Conservation (phyloP, 164 flowering plant genomes). For the Magnolia kwangsiensis region DNA sequence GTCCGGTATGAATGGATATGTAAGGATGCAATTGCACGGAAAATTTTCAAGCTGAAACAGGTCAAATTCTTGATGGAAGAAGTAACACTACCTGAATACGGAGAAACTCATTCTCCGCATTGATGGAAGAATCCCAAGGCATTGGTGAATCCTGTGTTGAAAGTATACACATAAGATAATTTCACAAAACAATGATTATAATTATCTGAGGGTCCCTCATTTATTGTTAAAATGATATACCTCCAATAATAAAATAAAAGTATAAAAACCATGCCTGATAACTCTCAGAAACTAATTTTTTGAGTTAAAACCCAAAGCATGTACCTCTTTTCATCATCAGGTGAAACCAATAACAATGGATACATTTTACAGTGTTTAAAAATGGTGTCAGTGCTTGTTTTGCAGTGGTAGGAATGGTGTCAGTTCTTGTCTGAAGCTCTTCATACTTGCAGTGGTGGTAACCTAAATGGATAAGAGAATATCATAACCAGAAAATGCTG, state of each 20-base stretch:
- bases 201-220: neutral
- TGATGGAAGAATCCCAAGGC: slow-evolving; percentile 46
- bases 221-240: neutral
- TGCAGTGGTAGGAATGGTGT: neutral
- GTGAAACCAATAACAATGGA: too few species aligned
- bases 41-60: neutral
- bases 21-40: neutral
- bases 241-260: neutral
- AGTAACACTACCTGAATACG: slow-evolving; percentile 70
- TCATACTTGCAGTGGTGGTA: too few species aligned
- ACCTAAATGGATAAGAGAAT: too few species aligned
- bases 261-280: neutral
- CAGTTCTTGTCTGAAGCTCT: too few species aligned
- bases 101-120: slow-evolving; percentile 85
- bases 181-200: too few species aligned
- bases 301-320: neutral
- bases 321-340: too few species aligned
- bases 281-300: neutral
- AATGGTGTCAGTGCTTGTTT: neutral
- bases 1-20: neutral
- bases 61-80: slow-evolving; percentile 1
- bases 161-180: neutral
- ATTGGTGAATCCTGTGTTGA: slow-evolving; percentile 47
- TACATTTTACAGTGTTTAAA: neutral
- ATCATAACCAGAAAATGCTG: too few species aligned